Evolutionary conservation across 106 monocot genomes (phyloP).

Genomic region (Acorus gramineus): DNA sequence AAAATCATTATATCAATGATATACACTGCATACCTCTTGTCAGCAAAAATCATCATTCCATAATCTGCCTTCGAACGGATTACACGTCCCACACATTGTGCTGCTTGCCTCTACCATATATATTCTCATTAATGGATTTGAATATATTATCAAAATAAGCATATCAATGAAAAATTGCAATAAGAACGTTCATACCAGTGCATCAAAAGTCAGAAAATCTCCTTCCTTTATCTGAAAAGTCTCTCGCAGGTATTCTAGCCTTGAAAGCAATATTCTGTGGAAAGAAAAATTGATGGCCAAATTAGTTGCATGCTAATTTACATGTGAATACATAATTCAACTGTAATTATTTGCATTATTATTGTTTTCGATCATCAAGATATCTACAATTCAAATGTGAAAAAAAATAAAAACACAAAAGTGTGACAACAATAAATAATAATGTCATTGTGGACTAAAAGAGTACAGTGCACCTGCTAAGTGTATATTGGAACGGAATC

Average conservation of each 20-base stretch:
- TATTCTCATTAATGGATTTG: not conserved
- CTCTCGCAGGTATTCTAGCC: constrained; percentile 88
- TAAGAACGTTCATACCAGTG: constrained; percentile 53
- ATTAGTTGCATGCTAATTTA: too few species aligned
- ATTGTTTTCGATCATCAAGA: not conserved
- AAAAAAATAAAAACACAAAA: constrained; percentile 4
- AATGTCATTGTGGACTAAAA: not conserved
- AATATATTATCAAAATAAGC: not conserved
- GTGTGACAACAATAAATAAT: not conserved
- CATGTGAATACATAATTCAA: too few species aligned
- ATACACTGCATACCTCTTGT: constrained; percentile 62
- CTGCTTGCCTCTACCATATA: constrained; percentile 86
- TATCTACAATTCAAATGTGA: not conserved
- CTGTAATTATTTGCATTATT: too few species aligned
- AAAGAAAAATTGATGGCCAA: not conserved
- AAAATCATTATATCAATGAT: not conserved
- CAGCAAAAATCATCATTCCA: constrained; percentile 99
- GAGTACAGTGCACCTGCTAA: constrained; percentile 61
- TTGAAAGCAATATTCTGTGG: constrained; percentile 79
- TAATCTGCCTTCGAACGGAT: constrained; percentile 99
- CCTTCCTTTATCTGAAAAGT: constrained; percentile 99
- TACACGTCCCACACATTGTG: constrained; percentile 98
- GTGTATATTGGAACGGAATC: constrained; percentile 93
- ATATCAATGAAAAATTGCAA: not conserved
- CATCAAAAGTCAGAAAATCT: constrained; percentile 98